These are phyloP conservation scores for Acidiella bohemica DNA, from an alignment of 495 filamentous ascomycete genomes.

Conservation along the genomic window DNA sequence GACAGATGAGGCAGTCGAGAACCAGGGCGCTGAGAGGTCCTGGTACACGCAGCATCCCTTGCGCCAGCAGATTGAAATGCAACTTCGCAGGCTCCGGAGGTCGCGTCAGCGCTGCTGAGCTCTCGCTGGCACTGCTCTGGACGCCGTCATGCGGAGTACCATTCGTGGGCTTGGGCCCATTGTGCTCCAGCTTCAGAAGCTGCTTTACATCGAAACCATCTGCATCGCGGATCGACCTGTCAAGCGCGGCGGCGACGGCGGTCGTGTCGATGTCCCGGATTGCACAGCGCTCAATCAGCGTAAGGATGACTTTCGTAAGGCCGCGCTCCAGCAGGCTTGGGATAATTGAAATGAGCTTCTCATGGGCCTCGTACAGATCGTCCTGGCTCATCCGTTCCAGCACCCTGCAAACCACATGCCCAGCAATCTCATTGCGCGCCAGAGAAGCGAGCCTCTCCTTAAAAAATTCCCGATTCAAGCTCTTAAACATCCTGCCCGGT, in stretches of 20 bases:
- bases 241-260: constrained; percentile 46
- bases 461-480: constrained; percentile 60
- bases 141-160: constrained; percentile 4
- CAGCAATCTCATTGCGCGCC: constrained; percentile 76
- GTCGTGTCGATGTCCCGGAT: constrained; percentile 50
- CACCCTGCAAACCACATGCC: constrained; percentile 66
- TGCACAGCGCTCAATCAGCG: constrained; percentile 68
- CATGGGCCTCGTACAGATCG: constrained; percentile 56
- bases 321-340: constrained; percentile 54
- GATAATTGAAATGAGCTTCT: constrained; percentile 55
- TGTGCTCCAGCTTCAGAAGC: constrained; percentile 32
- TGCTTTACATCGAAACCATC: constrained; percentile 33
- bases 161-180: too few species aligned
- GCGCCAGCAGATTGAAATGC: constrained; percentile 53
- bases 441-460: constrained; percentile 60
- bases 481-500: constrained; percentile 81
- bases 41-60: constrained; percentile 48
- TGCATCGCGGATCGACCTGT: constrained; percentile 38
- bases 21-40: constrained; percentile 44
- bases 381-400: constrained; percentile 74
- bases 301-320: constrained; percentile 62
- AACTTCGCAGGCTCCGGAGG: constrained; percentile 34
- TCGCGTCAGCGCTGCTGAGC: constrained; percentile 5
- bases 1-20: constrained; percentile 38
- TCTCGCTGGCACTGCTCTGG: background rate